These are phyloP conservation scores for Pestalotiopsis sp. DNA, from an alignment of 2,329 filamentous ascomycete species.

Conservation along the genomic window DNA sequence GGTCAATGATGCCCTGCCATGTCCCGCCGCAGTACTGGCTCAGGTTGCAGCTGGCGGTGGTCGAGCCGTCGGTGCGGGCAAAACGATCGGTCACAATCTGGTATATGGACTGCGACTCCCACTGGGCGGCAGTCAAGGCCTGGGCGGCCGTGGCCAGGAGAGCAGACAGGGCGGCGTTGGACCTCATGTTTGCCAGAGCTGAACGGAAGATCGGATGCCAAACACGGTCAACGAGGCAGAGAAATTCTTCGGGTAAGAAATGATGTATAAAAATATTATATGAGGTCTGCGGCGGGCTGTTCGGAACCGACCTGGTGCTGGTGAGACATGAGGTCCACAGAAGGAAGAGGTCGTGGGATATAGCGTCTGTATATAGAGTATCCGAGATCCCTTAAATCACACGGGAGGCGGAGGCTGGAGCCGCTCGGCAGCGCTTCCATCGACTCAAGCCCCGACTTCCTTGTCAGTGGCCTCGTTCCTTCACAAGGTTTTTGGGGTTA, in stretches of 20 bases:
- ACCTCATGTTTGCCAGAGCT: background rate
- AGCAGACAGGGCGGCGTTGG: background rate
- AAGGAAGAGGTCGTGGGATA: background rate
- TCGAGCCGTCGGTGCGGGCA: slow-evolving; percentile 39
- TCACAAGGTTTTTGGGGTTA: background rate
- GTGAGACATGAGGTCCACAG: background rate
- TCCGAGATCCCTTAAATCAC: background rate
- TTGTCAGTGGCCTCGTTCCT: background rate
- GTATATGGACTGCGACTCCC: slow-evolving; percentile 45
- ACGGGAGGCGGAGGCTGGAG: background rate
- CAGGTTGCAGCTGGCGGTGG: slow-evolving; percentile 27
- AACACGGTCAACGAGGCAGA: background rate
- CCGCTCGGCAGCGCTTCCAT: background rate
- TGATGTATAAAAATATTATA: background rate
- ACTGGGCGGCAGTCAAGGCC: slow-evolving; percentile 32
- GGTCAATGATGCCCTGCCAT: slow-evolving; percentile 48
- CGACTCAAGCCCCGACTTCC: background rate
- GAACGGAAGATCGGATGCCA: background rate
- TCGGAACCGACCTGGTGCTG: background rate
- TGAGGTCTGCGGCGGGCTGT: background rate
- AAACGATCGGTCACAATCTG: slow-evolving; percentile 47
- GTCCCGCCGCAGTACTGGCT: slow-evolving; percentile 51
- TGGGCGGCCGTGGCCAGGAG: slow-evolving; percentile 9
- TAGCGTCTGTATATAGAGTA: slow-evolving; percentile 2
- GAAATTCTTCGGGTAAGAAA: background rate